Base-by-base conservation (phyloP, 129 eudicot genomes). In the Chrysanthemum lavandulifolium region DNA sequence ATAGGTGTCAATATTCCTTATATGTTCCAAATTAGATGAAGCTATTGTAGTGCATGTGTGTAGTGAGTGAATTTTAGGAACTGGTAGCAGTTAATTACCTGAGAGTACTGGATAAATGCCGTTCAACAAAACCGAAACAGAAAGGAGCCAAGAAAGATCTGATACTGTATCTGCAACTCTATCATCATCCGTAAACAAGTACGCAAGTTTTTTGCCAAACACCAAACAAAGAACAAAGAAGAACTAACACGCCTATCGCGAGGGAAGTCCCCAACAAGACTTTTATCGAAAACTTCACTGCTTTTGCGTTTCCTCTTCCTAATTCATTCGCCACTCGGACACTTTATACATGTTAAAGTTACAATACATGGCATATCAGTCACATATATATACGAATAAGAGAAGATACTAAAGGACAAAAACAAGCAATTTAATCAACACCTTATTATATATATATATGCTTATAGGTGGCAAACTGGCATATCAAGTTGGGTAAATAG, bases 251-350 rank as follows among this genome's bases (percentile, higher is more conserved):
- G 13, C 96, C 98, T 5, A 89, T 86, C 6, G 36, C 12, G 62
- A 87, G 2, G 16, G 98, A 89, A 52, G 95, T 87, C 12, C 76
- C 77, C 16, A 92, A 13, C 19, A 89, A 71, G 49, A 92, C 95
- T 78, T 86, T 82, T 47, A 89, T 87, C 0, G 98, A 81, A 70
- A 92, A 92, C 74, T 78, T 87, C 5, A 83, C 88, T 45, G 91
- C 96, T 64, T 89, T 82, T 10, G 88, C 95, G 47, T 89, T 82
- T 62, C 98, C 98, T 80, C 85, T 82, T 36, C 98, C 98, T 8
- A 89, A 82, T 73, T 92, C 98, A 78, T 92, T 92, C 21, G 98
- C 84, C 82, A 92, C 90, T 36, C 98, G 86, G 1, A 92, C 98
- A 67, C 98, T 92, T 58, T 31, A 60, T 23, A 61, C 71, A 61